A percentile compares a stretch with the other conserved stretches of the same genome.
Conservation (phyloP, 2,329 filamentous ascomycete genomes). For the Aspergillus pseudonomiae region DNA sequence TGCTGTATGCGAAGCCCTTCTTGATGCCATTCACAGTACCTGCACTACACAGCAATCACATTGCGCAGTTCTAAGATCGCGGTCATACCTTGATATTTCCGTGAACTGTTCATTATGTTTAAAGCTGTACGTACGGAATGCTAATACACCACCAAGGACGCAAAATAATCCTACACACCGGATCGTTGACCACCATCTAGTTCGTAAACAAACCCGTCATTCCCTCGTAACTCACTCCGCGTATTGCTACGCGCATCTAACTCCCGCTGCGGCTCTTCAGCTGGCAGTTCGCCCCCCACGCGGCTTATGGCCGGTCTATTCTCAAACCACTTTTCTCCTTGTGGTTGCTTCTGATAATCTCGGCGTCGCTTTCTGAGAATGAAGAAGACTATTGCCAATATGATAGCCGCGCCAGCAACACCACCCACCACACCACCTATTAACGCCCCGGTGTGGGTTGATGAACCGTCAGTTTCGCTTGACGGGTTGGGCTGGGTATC, state of each 20-base stretch:
- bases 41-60: neutral
- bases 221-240: neutral
- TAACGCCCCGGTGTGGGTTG: constrained; percentile 13
- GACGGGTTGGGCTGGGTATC: neutral
- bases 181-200: neutral
- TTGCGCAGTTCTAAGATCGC: neutral
- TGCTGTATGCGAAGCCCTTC: too few species aligned
- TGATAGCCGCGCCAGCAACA: constrained; percentile 10
- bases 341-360: neutral
- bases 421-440: constrained; percentile 18
- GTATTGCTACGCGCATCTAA: neutral
- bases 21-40: too few species aligned
- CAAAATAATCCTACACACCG: neutral
- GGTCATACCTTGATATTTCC: neutral
- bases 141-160: rapidly evolving
- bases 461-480: neutral
- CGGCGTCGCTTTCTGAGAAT: neutral
- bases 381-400: neutral
- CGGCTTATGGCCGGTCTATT: neutral
- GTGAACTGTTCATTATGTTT: neutral
- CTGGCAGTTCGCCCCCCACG: neutral
- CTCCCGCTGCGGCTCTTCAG: neutral
- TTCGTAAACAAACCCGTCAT: neutral
- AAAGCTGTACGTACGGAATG: neutral
- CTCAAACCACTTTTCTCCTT: neutral